Evolutionary conservation across 164 flowering plant species (phyloP).

Genomic region (Vitis labrusca): DNA sequence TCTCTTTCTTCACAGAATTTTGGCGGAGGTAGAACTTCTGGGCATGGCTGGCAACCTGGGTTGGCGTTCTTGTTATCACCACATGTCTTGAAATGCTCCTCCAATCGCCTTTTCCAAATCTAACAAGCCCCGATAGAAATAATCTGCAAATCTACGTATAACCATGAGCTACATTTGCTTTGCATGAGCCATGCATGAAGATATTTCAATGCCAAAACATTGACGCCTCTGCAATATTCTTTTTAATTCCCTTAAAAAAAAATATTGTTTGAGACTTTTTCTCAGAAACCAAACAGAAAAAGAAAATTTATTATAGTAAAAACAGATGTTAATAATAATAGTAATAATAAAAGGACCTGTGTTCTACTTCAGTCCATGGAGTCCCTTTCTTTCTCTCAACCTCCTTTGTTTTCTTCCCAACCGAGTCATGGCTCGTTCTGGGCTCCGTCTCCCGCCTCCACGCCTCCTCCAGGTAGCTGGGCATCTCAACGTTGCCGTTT

Average conservation of each 20-base stretch:
- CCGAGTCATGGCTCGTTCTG: slow-evolving; percentile 38
- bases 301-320: background rate
- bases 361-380: slow-evolving; percentile 84
- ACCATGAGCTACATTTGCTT: too few relatives aligned
- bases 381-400: slow-evolving; percentile 67
- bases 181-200: background rate
- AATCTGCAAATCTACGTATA: slow-evolving; percentile 30
- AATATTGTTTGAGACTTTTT: too few relatives aligned
- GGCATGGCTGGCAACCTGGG: slow-evolving; percentile 83
- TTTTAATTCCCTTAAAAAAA: too few relatives aligned
- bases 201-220: background rate
- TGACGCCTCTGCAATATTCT: too few relatives aligned
- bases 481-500: slow-evolving; percentile 52
- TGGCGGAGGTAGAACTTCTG: slow-evolving; percentile 69
- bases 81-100: slow-evolving; percentile 77
- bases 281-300: background rate
- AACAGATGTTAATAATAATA: background rate
- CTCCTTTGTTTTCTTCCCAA: slow-evolving; percentile 25
- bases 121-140: slow-evolving; percentile 52
- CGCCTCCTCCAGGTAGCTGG: slow-evolving; percentile 46
- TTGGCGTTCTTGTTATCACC: slow-evolving; percentile 66
- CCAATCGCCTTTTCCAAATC: slow-evolving; percentile 78
- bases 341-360: slow-evolving; percentile 37
- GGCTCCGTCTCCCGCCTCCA: slow-evolving; percentile 13
- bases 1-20: slow-evolving; percentile 49